Base-by-base conservation (phyloP, 352 stramenopile genomes). In the Globisporangium abappressorium region DNA sequence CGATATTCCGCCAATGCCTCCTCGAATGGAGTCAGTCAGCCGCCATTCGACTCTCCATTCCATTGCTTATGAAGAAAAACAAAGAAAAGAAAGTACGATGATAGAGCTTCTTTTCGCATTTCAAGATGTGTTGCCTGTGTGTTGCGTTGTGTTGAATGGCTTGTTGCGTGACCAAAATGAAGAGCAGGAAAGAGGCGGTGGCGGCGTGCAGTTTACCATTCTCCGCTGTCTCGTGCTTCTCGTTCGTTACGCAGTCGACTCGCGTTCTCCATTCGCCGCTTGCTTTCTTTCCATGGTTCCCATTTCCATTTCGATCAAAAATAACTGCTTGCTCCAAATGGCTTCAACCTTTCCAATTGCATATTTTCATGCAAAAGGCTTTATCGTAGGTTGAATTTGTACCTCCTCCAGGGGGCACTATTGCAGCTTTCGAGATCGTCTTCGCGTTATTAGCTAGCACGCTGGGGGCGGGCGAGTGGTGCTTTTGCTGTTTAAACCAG, bases 381-480 rank as follows among this genome's bases (percentile, higher is more conserved):
- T 8, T 46, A 43, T 15, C 0, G 8, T 46, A 28, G 55, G 55
- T 11, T 9, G 0, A 4, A 46, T 24, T 61, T 61, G 8, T 61
- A 46, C 30, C 55, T 14, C 54, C 53, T 58, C 54, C 3, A n/a
- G 8, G 56, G 33, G 56, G 12, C 3, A 49, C 22, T 62, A 62
- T 49, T 30, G 1, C 6, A 8, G n/a, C 15, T 28, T 6, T 9
- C 20, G 33, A 49, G 56, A 62, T 62, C 12, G 33, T 49, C 56
- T 62, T 62, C 33, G 33, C 36, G 56, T 15, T 49, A 8, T 62
- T 36, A 34, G 56, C 56, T 5, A 62, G 53, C 33, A 38, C 6
- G 12, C 11, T 43, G 9, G 36, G 34, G 36, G 26, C 26, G 18
- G 26, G 18, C 53, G 54, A 41, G 54, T 59, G 54, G 54, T 61